Evolutionary conservation across 495 filamentous ascomycete species (phyloP).

Genomic region (Neurospora tetraspora): DNA sequence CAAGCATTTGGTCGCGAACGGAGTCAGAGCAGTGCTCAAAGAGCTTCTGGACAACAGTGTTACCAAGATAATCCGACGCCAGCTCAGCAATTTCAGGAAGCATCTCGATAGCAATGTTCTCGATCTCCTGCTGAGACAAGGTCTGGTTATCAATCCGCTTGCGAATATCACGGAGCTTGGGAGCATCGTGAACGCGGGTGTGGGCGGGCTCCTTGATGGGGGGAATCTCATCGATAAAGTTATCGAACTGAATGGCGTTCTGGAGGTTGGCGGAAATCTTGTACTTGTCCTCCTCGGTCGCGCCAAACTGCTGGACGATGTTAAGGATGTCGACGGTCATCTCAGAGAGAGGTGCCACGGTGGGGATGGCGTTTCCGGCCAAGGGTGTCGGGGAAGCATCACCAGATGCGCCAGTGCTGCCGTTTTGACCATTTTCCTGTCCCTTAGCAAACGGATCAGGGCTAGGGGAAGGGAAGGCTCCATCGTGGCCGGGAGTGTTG

Average conservation of each 20-base stretch:
- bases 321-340: conserved; percentile 72
- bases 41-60: conserved; percentile 97
- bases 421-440: conserved; percentile 33
- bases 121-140: conserved; percentile 76
- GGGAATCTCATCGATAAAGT: conserved; percentile 77
- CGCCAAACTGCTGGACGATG: conserved; percentile 85
- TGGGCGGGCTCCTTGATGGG: conserved; percentile 80
- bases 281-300: conserved; percentile 64
- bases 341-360: conserved; percentile 62
- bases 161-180: conserved; percentile 88
- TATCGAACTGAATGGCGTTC: conserved; percentile 59
- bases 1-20: conserved; percentile 84
- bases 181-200: conserved; percentile 85
- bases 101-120: conserved; percentile 86
- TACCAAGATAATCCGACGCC: conserved; percentile 89
- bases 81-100: conserved; percentile 92
- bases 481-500: conserved; percentile 72
- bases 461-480: conserved; percentile 84
- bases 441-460: conserved; percentile 66
- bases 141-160: conserved; percentile 95
- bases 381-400: conserved; percentile 31
- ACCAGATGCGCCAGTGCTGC: conserved; percentile 32
- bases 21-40: conserved; percentile 92
- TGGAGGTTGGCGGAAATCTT: conserved; percentile 68
- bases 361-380: conserved; percentile 41